Evolutionary conservation across 2,329 filamentous ascomycete genomes (phyloP).

Genomic region (Colletotrichum ledebouriae): DNA sequence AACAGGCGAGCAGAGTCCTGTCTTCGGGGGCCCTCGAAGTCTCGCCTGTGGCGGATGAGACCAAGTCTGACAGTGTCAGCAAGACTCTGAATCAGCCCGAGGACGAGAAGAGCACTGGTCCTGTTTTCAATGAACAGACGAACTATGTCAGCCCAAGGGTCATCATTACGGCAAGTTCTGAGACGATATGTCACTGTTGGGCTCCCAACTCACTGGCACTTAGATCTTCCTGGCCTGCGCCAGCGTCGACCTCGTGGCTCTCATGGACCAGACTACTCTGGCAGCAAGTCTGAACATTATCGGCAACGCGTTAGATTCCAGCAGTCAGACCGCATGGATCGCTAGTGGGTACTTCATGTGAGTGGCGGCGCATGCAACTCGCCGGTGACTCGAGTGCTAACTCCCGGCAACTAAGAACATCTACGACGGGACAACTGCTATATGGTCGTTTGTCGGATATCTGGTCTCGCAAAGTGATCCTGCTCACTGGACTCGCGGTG

Average conservation of each 20-base stretch:
- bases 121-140: slow-evolving; percentile 67
- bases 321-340: slow-evolving; percentile 66
- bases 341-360: slow-evolving; percentile 69
- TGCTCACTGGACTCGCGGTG: slow-evolving; percentile 55
- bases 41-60: not conserved
- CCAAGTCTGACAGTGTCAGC: slow-evolving; percentile 31
- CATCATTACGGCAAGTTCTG: slow-evolving; percentile 61
- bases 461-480: slow-evolving; percentile 59
- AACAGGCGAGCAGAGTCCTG: slow-evolving; percentile 14
- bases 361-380: slow-evolving; percentile 38
- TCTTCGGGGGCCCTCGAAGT: not conserved
- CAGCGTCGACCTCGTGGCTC: slow-evolving; percentile 66
- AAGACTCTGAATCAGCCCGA: slow-evolving; percentile 42
- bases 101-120: slow-evolving; percentile 40
- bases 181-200: accelerated
- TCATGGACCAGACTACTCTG: slow-evolving; percentile 71
- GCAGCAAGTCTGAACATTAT: slow-evolving; percentile 68
- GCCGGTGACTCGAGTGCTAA: not conserved
- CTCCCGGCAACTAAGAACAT: slow-evolving; percentile 49
- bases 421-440: slow-evolving; percentile 61
- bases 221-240: slow-evolving; percentile 71
- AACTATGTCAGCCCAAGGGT: slow-evolving; percentile 65
- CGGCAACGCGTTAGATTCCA: slow-evolving; percentile 63
- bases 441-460: slow-evolving; percentile 62
- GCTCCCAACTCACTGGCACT: not conserved